A percentile compares a stretch with the other conserved stretches of the same genome.
These are phyloP conservation scores for Magnaporthiopsis rhizophila DNA, from an alignment of 2,329 filamentous ascomycete genomes.

Conservation along the genomic window DNA sequence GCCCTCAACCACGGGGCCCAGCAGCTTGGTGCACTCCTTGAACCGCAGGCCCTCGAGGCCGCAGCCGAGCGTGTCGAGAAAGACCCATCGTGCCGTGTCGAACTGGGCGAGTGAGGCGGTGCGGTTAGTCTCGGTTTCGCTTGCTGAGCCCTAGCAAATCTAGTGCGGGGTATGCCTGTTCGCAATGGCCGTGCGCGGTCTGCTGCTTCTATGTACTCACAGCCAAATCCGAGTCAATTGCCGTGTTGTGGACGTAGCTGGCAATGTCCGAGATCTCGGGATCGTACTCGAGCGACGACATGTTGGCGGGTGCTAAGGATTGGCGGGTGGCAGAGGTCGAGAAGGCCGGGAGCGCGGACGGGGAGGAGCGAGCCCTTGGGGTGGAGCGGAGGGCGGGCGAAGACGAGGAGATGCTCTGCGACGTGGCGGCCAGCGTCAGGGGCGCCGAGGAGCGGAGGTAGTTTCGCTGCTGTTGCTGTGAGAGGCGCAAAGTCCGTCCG, in stretches of 20 bases:
- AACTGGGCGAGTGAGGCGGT: conserved; percentile 46
- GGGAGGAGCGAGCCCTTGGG: neutral
- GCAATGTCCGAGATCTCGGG: conserved; percentile 94
- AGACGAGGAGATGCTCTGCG: conserved; percentile 1
- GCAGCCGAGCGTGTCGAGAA: conserved; percentile 94
- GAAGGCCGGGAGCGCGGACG: conserved; percentile 1
- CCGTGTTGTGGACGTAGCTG: conserved; percentile 85
- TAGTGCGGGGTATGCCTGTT: neutral
- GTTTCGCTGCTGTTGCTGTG: conserved; percentile 4
- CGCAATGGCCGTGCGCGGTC: too few species aligned
- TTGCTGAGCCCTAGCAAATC: neutral
- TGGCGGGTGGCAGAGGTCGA: conserved; percentile 6
- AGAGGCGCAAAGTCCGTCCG: conserved; percentile 6
- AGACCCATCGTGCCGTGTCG: conserved; percentile 93
- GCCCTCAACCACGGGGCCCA: conserved; percentile 85
- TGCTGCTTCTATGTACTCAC: conserved; percentile 44
- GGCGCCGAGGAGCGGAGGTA: neutral
- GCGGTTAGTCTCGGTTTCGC: conserved; percentile 14
- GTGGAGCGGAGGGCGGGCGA: conserved; percentile 3
- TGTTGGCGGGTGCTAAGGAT: conserved; percentile 35
- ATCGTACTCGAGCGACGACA: conserved; percentile 62
- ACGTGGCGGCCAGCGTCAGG: conserved; percentile 2
- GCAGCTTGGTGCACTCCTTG: conserved; percentile 90
- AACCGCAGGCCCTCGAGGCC: conserved; percentile 93
- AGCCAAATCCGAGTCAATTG: conserved; percentile 84